Percentiles rank a stretch among this genome's conserved stretches.
phyloP scores from a whole-genome alignment of 495 filamentous ascomycete species.

The Aspergillus mulundensis region DNA sequence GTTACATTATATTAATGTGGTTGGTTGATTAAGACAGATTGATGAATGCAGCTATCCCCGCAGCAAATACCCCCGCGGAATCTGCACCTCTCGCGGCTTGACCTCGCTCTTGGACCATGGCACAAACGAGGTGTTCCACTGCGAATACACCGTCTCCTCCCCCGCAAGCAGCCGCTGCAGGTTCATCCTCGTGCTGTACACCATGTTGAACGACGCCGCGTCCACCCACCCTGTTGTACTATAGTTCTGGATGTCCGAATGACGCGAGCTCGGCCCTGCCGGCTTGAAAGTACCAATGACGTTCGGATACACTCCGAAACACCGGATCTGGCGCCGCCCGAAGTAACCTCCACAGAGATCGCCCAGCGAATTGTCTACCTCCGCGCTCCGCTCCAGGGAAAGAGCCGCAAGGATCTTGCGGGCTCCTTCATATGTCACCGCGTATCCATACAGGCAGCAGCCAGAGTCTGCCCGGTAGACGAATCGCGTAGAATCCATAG shows the following conservation, averaged over 20 bases:
- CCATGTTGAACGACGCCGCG: slow-evolving; percentile 21
- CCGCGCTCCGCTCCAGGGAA: slow-evolving; percentile 22
- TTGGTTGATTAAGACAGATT: no score
- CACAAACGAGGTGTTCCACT: slow-evolving; percentile 19
- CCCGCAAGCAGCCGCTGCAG: slow-evolving; percentile 24
- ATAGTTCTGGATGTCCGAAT: slow-evolving; percentile 26
- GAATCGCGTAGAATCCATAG: slow-evolving; percentile 31
- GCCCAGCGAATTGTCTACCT: slow-evolving; percentile 27
- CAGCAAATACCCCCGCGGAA: slow-evolving; percentile 25
- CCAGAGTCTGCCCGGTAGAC: slow-evolving; percentile 24
- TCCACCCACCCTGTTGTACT: slow-evolving; percentile 12
- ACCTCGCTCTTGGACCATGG: slow-evolving; percentile 24
- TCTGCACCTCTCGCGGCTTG: slow-evolving; percentile 19
- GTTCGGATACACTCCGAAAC: slow-evolving; percentile 27
- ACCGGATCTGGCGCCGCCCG: slow-evolving; percentile 23
- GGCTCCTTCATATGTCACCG: slow-evolving; percentile 50
- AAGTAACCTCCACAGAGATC: slow-evolving; percentile 22
- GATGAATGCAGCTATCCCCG: not conserved
- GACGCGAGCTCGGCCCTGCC: slow-evolving; percentile 16
- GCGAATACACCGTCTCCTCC: slow-evolving; percentile 20
- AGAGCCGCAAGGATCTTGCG: slow-evolving; percentile 44
- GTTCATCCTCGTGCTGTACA: slow-evolving; percentile 29
- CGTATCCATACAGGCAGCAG: slow-evolving; percentile 42
- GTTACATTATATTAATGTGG: not conserved
- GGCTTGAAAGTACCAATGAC: slow-evolving; percentile 25